Evolutionary conservation across 2,329 filamentous ascomycete genomes (phyloP), one percentile per base, ranked within the genome.

Genomic region (Cercospora janseana): DNA sequence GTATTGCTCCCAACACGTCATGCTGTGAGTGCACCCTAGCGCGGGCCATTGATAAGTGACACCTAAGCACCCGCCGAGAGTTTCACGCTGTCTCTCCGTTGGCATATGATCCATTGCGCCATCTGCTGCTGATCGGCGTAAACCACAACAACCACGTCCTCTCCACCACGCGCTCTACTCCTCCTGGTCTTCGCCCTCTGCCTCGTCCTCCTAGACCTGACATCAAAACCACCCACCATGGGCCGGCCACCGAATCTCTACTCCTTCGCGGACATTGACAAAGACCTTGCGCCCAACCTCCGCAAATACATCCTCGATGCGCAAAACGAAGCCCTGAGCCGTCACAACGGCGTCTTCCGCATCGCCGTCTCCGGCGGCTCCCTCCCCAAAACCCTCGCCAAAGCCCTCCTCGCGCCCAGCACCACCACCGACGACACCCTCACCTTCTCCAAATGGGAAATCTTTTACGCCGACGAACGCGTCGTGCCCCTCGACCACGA

Each of bases 391-490:
- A 88, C 85, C 10, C 85, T 98, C 32, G 89, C 90, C 37, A 82
- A 88, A 69, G 90, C 90, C 7, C 82, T 97, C 8, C 81, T 97
- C 20, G 55, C 61, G n/a, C 56, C 60, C 72, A 70, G 75, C 53
- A 75, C 72, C 41, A 70, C 68, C 28, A 60, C 66, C 27, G 73
- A 84, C 49, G 87, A 90, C 66, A 78, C 75, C 3, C 72, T 91
- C 60, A 77, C 86, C 63, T 95, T 94, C 72, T 76, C 79, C 68
- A 89, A 88, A 70, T 98, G 93, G 93, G 88, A 97, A 66, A 88
- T 98, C 66, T 98, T 97, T 79, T 97, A 96, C 72, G 92, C 92
- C 66, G 93, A 98, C 69, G 93, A 98, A 78, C 88, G 93, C 66
- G 88, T 88, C 62, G 93, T 97, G 46, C 87, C 93, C 16, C 84